These are phyloP conservation scores for Camillea tinctor DNA, from an alignment of 2,329 filamentous ascomycete species.

Conservation along the genomic window DNA sequence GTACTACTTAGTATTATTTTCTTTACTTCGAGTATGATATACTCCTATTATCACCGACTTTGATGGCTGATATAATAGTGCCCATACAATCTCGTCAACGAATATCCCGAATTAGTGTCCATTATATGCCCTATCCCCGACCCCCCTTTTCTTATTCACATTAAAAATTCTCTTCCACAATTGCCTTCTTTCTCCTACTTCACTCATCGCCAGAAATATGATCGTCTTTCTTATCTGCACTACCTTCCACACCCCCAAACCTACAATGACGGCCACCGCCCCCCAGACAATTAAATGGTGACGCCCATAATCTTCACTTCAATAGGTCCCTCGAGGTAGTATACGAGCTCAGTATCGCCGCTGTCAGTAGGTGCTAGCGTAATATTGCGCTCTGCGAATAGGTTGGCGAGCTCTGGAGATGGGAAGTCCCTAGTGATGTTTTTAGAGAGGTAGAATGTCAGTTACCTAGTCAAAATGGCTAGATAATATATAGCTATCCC, in stretches of 20 bases:
- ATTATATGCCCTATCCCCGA: neutral
- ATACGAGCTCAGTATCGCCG: conserved; percentile 11
- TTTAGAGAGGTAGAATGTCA: neutral
- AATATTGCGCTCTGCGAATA: conserved; percentile 16
- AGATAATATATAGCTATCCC: neutral
- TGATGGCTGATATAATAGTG: neutral
- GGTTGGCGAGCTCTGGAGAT: conserved; percentile 10
- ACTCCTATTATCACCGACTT: neutral
- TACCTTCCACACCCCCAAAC: no score
- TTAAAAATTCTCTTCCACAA: neutral
- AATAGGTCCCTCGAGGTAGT: conserved; percentile 6
- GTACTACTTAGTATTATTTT: neutral
- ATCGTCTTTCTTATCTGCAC: no score
- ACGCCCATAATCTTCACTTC: conserved; percentile 17
- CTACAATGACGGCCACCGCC: no score
- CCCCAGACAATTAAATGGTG: conserved; percentile 10
- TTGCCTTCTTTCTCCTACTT: neutral
- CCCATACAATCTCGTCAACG: neutral
- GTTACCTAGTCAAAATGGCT: neutral
- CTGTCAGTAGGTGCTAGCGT: conserved; percentile 5
- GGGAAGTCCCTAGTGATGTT: conserved; percentile 13
- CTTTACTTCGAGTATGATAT: neutral
- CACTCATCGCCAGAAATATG: no score
- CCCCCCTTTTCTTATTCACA: neutral
- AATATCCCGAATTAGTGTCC: neutral